phyloP scores from a whole-genome alignment of 345 rosid genomes.

The Hypericum androsaemum region DNA sequence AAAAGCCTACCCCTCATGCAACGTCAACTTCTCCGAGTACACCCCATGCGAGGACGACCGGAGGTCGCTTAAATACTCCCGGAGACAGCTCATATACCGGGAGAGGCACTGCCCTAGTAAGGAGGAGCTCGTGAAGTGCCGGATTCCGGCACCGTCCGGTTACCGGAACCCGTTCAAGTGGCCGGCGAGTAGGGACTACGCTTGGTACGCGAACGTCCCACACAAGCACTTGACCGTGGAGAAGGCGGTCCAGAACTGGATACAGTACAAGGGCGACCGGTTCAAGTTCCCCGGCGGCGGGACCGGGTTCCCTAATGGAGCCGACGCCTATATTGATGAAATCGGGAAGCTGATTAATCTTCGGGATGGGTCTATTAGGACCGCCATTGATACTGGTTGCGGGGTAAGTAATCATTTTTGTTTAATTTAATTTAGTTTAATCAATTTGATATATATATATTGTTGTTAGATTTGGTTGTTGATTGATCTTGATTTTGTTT shows the following conservation, averaged over 20 bases:
- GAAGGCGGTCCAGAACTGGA: slow-evolving; percentile 56
- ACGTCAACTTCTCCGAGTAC: slow-evolving; percentile 29
- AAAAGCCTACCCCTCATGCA: slow-evolving; percentile 25
- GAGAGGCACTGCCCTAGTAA: slow-evolving; percentile 31
- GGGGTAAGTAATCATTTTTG: slow-evolving; percentile 12
- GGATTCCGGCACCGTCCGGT: slow-evolving; percentile 22
- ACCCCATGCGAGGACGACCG: slow-evolving; percentile 38
- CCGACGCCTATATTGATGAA: slow-evolving; percentile 34
- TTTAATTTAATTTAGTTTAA: background rate
- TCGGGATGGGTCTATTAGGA: slow-evolving; percentile 20
- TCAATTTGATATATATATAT: background rate
- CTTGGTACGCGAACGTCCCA: slow-evolving; percentile 43
- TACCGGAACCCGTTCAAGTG: slow-evolving; percentile 32
- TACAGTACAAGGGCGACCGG: slow-evolving; percentile 30
- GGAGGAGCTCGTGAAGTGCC: slow-evolving; percentile 18
- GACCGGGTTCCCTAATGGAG: slow-evolving; percentile 46
- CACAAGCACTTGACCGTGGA: slow-evolving; percentile 44
- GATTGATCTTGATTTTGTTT: no score
- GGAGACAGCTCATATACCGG: slow-evolving; percentile 23
- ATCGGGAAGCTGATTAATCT: slow-evolving; percentile 20
- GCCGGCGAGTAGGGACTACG: slow-evolving; percentile 37
- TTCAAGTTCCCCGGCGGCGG: slow-evolving; percentile 50
- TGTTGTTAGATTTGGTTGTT: no score
- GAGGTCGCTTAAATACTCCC: slow-evolving; percentile 21
- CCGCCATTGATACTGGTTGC: slow-evolving; percentile 27